phyloP scores from a whole-genome alignment of 2,329 filamentous ascomycete species.

The Penicillium thymicola region DNA sequence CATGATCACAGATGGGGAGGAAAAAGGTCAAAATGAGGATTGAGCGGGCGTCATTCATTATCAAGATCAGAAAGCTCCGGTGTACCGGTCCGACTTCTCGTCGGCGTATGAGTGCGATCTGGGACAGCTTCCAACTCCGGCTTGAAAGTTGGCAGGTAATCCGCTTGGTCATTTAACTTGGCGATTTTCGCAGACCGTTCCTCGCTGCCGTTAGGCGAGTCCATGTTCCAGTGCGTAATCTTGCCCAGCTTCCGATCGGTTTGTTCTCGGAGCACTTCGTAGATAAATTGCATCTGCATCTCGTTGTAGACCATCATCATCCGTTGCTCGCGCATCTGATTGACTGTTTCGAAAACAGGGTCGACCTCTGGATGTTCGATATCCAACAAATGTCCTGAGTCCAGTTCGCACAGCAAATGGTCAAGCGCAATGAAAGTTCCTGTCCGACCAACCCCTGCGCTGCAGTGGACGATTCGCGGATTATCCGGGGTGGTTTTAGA shows the following conservation, averaged over 20 bases:
- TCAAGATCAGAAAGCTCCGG: slow-evolving; percentile 32
- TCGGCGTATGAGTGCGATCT: slow-evolving; percentile 24
- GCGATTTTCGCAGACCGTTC: slow-evolving; percentile 37
- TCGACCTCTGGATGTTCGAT: slow-evolving; percentile 54
- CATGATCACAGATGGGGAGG: slow-evolving; percentile 14
- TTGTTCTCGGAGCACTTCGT: slow-evolving; percentile 72
- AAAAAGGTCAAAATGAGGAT: slow-evolving; percentile 3
- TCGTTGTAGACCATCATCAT: slow-evolving; percentile 95
- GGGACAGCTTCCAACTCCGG: slow-evolving; percentile 35
- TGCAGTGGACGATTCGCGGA: slow-evolving; percentile 81
- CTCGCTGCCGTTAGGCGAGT: slow-evolving; percentile 21
- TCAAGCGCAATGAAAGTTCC: slow-evolving; percentile 97
- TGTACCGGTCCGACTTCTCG: slow-evolving; percentile 28
- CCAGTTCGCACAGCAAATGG: slow-evolving; percentile 78
- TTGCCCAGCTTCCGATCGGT: slow-evolving; percentile 35
- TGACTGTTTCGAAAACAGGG: slow-evolving; percentile 73
- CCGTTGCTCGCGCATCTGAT: slow-evolving; percentile 77
- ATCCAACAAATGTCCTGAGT: slow-evolving; percentile 64
- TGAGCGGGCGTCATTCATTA: slow-evolving; percentile 25
- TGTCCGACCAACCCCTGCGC: slow-evolving; percentile 87
- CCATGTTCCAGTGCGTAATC: slow-evolving; percentile 2
- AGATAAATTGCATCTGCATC: slow-evolving; percentile 80
- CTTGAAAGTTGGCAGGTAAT: slow-evolving; percentile 33
- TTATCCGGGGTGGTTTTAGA: slow-evolving; percentile 52
- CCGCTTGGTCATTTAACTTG: slow-evolving; percentile 30